phyloP scores from a whole-genome alignment of 2,329 filamentous ascomycete genomes.

The Lojkania enalia region DNA sequence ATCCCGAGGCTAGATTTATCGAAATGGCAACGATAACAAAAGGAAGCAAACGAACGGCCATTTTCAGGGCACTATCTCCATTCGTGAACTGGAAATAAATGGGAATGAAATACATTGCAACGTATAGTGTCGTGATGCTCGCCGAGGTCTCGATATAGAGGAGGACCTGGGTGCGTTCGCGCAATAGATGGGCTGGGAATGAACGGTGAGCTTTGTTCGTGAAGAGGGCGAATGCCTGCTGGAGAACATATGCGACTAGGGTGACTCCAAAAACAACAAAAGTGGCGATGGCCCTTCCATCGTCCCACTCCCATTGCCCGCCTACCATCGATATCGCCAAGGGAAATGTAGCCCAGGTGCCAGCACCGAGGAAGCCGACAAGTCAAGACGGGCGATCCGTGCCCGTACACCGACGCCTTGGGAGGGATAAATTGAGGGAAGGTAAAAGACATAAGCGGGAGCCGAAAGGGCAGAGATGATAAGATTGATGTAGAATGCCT shows the following conservation, averaged over 20 bases:
- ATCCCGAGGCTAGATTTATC: constrained; percentile 1
- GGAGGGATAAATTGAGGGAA: background rate
- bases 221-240: constrained; percentile 51
- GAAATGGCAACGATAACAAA: constrained; percentile 15
- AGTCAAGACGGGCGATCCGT: constrained; percentile 3
- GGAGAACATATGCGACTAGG: constrained; percentile 47
- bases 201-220: constrained; percentile 51
- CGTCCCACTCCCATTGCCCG: constrained; percentile 52
- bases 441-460: constrained; percentile 2
- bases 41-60: constrained; percentile 22
- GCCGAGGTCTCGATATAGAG: constrained; percentile 43
- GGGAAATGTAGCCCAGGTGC: constrained; percentile 31
- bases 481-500: constrained; percentile 31
- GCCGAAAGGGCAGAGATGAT: constrained; percentile 1
- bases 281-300: constrained; percentile 48
- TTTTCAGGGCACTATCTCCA: constrained; percentile 13
- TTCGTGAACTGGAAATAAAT: constrained; percentile 24
- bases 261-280: constrained; percentile 52
- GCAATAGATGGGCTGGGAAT: constrained; percentile 55
- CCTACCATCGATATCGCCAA: constrained; percentile 59
- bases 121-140: background rate
- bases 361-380: constrained; percentile 7
- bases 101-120: constrained; percentile 14
- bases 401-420: background rate
- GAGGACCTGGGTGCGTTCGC: constrained; percentile 42